Evolutionary conservation across 2,329 filamentous ascomycete species (phyloP), one percentile per base, ranked within the genome.

Genomic region (Diplodia sapinea): DNA sequence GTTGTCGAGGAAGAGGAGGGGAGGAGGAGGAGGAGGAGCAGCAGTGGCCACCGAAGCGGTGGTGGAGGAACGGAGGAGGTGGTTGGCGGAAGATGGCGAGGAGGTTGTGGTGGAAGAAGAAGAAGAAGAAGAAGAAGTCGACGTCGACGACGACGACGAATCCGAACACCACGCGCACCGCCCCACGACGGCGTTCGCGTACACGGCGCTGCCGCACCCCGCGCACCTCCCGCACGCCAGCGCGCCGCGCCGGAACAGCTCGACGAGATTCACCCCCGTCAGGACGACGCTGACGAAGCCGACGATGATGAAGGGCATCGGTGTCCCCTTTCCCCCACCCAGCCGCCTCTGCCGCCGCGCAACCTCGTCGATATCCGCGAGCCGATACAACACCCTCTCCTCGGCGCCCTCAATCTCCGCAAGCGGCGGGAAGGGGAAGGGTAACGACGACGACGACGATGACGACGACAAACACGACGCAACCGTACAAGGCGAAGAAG

Each of bases 141-240:
- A n/a, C n/a, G n/a, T n/a, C n/a, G n/a, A n/a, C n/a, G n/a, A n/a
- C 17, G n/a, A 3, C 9, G n/a, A 8, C n/a, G 17, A n/a, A 3
- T 17, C n/a, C 3, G 7, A 20, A 47, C 43, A 47, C 43, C 43
- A 47, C 17, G 54, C 29, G 12, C 64, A 66, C 3, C 29, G 29
- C 2, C 23, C 43, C 4, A 15, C 11, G 4, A 49, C 70, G 2
- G 78, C 77, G 68, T 87, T 88, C n/a, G 84, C 80, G 73, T 84
- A 88, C 29, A 87, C 71, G 0, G 84, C 81, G 2, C 85, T 78
- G 2, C 83, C 83, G 72, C 87, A 89, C 73, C 36, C 20, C 12
- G 83, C 84, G 51, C 82, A 83, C 69, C 83, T 81, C 20, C 76
- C 79, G 56, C 79, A 79, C 71, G 83, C 75, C 9, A 84, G 77